Percentiles rank a stretch among this genome's conserved stretches.
Evolutionary conservation across 306 rosid species (phyloP).

Genomic region (Rosa multiflora): DNA sequence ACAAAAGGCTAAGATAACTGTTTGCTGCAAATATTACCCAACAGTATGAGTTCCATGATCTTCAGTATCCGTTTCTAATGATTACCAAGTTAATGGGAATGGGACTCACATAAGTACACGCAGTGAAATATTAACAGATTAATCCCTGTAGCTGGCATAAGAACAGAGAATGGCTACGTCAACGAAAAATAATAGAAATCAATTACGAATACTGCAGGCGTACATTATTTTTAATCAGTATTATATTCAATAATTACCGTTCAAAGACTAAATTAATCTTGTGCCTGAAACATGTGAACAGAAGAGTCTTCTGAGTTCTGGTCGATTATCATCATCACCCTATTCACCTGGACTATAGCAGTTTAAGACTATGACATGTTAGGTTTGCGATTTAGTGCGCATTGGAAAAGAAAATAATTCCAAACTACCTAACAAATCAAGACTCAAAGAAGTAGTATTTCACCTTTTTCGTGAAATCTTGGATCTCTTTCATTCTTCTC

Average conservation of each 20-base stretch:
- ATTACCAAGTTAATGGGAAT: too few relatives aligned
- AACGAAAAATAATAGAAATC: too few relatives aligned
- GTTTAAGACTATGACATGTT: background rate
- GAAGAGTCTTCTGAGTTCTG: background rate
- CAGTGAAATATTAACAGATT: too few relatives aligned
- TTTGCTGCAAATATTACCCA: slow-evolving; percentile 44
- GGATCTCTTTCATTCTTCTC: background rate
- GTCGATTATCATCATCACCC: background rate
- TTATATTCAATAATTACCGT: background rate
- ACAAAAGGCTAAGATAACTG: background rate
- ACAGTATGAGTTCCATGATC: slow-evolving; percentile 58
- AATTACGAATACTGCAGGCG: too few relatives aligned
- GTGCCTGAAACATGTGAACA: background rate
- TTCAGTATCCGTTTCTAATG: slow-evolving; percentile 51
- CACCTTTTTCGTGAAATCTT: background rate
- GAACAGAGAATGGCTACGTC: too few relatives aligned
- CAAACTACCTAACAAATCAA: background rate
- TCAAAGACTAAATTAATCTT: background rate
- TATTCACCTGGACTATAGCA: background rate
- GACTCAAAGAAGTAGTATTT: background rate
- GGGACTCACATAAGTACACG: too few relatives aligned
- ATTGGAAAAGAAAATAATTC: background rate
- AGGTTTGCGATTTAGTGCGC: background rate
- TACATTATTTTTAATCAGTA: too few relatives aligned
- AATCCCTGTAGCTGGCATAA: too few relatives aligned